These are phyloP conservation scores for Termitomyces titanicus DNA, from an alignment of 768 basidiomycete species.

Conservation along the genomic window DNA sequence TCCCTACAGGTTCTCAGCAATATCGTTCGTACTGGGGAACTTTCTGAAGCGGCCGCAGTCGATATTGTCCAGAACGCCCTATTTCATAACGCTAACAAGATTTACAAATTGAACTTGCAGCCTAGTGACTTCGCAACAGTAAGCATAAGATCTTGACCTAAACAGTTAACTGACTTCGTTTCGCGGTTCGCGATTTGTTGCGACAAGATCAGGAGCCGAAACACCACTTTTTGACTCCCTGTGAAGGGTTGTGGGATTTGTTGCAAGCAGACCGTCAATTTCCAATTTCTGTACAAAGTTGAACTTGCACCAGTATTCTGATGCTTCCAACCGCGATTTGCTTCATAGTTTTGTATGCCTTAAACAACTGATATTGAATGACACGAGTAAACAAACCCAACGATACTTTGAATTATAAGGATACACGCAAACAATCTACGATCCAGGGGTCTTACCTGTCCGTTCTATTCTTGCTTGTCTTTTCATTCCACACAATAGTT, in stretches of 20 bases:
- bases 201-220: neutral
- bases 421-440: neutral
- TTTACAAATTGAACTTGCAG: constrained; percentile 55
- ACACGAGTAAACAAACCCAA: neutral
- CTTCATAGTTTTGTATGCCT: neutral
- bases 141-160: neutral
- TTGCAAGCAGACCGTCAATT: neutral
- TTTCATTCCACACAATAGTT: neutral
- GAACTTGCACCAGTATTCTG: neutral
- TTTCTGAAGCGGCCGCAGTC: constrained; percentile 54
- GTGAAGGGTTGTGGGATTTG: neutral
- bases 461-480: neutral
- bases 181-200: neutral
- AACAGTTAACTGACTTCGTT: neutral
- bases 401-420: constrained; percentile 4
- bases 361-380: neutral
- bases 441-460: neutral
- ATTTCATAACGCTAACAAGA: constrained; percentile 62
- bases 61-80: constrained; percentile 51
- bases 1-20: constrained; percentile 52
- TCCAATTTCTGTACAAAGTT: neutral
- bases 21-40: constrained; percentile 41
- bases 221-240: neutral
- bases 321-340: neutral
- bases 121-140: constrained; percentile 4